Evolutionary conservation across 768 basidiomycete genomes (phyloP), one percentile per base, ranked within the genome.

Genomic region (Trametes cingulata): DNA sequence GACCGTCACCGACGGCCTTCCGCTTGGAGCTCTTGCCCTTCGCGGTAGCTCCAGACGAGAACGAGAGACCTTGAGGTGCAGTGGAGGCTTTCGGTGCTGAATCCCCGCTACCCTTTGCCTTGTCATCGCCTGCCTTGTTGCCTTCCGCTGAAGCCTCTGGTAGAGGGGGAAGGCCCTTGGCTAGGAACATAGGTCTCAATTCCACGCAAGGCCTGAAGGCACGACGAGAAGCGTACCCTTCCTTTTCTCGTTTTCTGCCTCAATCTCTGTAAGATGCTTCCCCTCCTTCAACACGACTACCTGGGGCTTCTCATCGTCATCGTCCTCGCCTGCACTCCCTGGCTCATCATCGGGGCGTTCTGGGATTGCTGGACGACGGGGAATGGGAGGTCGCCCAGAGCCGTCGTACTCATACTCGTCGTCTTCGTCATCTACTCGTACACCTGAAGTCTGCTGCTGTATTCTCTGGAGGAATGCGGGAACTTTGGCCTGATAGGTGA

Each of bases 271-370:
- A 42, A 97, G 78, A 76, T 97, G 95, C 70, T 92, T 95, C 25
- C 95, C 94, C 65, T 88, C 84, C 69, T 84, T 92, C 64, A 97
- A 71, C 9, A 96, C 94, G 3, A 97, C 92, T 8, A 97, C 85
- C 69, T 92, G 91, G 2, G 94, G 94, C 65, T 82, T 86, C 72
- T 95, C 94, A 67, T 94, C 93, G 10, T 47, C 66, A n/a, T 65
- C 65, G 27, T 74, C 73, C 48, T 92, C 90, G 52, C 86, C 85
- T 13, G 82, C 89, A 64, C 88, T 90, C 50, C 89, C 88, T 8
- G 83, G 85, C 56, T 90, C 84, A 47, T 84, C 81, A 13, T 77
- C 81, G 0, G 87, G 88, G 35, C 88, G 79, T 68, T 85, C 77
- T 10, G 89, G 88, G 27, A 90, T 88, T 13, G 86, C 73, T 41